phyloP scores from a whole-genome alignment of 108 stramenopile genomes.

The Nitzschia sp. region DNA sequence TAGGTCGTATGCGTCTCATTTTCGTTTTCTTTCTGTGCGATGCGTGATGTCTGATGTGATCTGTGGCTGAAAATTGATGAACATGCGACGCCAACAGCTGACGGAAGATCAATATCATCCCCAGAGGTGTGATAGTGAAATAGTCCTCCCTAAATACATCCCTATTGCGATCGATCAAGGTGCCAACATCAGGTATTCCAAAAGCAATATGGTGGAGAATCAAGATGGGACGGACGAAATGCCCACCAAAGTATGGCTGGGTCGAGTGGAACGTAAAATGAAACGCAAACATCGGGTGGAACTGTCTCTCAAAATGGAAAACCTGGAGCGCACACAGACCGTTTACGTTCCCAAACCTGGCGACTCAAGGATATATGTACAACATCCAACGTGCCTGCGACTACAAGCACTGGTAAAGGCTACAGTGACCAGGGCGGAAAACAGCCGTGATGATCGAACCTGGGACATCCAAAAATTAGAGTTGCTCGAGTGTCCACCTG shows the following conservation, averaged over 20 bases:
- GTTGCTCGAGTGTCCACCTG: background rate
- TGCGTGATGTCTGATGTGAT: no score
- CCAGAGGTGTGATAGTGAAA: no score
- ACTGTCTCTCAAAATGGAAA: constrained; percentile 2
- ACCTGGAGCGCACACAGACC: background rate
- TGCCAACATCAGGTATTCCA: no score
- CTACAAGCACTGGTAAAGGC: constrained; percentile 7
- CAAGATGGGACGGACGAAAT: no score
- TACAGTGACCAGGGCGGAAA: background rate
- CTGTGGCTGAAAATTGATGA: no score
- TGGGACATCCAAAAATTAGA: background rate
- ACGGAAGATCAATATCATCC: no score
- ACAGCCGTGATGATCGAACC: background rate
- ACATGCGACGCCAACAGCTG: no score
- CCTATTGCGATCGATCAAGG: no score
- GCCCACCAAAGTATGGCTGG: background rate
- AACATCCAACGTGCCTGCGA: constrained; percentile 7
- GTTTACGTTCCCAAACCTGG: background rate
- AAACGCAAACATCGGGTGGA: constrained; percentile 13
- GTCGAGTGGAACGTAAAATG: constrained; percentile 11
- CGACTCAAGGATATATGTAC: background rate
- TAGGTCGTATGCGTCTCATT: no score
- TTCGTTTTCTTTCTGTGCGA: no score
- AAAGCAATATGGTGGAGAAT: no score
- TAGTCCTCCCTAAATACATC: no score